Base-by-base conservation (phyloP, 208 protist genomes). In the Acanthamoeba sp. region DNA sequence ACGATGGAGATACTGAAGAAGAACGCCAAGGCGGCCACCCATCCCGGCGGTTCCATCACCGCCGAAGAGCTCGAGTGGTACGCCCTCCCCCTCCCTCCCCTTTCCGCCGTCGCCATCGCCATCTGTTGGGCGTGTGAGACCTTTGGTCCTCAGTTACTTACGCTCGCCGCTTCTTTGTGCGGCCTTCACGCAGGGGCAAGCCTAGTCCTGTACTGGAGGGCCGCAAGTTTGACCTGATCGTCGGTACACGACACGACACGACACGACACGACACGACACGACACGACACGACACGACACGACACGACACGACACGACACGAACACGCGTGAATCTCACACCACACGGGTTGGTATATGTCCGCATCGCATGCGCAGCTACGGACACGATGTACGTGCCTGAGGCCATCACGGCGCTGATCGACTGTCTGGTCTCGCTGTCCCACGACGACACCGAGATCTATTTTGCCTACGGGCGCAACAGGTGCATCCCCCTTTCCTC, bases 311-410 rank as follows among this genome's bases (percentile, higher is more conserved):
- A 59, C 10, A 10, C 52, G 52, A 24, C 52, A 59, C 52, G 14
- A 59, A 20, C 52, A 59, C 10, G 10, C 52, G 52, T n/a, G n/a
- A n/a, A n/a, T n/a, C n/a, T n/a, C n/a, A n/a, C n/a, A 69, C 59
- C 14, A 22, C 59, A 69, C 9, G 59, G n/a, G n/a, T 9, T 69
- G 16, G 24, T 9, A 9, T 69, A 7, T 69, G 14, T 29, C 5
- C n/a, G 22, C n/a, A 16, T 69, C 24, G 59, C n/a, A 38, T 45
- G 55, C 24, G 5, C 38, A 59, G 88, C 42, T 1, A 93, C 88
- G 2, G 88, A 93, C 88, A 93, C 48, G 32, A 93, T 93, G 88
- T 93, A 93, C 32, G 42, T 78, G n/a, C 88, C 57, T 2, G 88
- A 93, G 38, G 88, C 88, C 22, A 93, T 80, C 29, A 55, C 88